A percentile compares a stretch with the other conserved stretches of the same genome.
These are phyloP conservation scores for Hymenoscyphus repandus DNA, from an alignment of 2,329 filamentous ascomycete species.

Conservation along the genomic window DNA sequence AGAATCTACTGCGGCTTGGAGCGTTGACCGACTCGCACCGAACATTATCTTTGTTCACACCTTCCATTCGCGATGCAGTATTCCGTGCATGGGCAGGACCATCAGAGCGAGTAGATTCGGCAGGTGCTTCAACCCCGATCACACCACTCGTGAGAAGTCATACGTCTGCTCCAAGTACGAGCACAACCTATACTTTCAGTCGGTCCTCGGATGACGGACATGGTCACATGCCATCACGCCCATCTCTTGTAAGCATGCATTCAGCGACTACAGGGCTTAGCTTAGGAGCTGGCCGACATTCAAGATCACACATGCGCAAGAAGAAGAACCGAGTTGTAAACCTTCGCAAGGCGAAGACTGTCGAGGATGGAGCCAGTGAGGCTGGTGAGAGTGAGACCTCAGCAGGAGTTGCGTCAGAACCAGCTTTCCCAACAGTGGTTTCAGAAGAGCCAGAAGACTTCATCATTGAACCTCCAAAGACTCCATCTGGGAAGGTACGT, in stretches of 20 bases:
- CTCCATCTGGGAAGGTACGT: slow-evolving; percentile 35
- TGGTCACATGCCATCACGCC: slow-evolving; percentile 52
- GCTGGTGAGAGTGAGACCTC: slow-evolving; percentile 44
- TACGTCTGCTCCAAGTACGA: slow-evolving; percentile 51
- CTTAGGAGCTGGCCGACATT: slow-evolving; percentile 53
- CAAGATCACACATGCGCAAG: slow-evolving; percentile 62
- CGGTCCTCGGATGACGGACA: slow-evolving; percentile 59
- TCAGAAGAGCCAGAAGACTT: slow-evolving; percentile 56
- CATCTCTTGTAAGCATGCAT: slow-evolving; percentile 57
- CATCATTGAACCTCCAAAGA: slow-evolving; percentile 45
- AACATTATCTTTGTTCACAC: slow-evolving; percentile 86
- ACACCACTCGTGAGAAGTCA: slow-evolving; percentile 55
- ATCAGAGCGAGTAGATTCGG: slow-evolving; percentile 61
- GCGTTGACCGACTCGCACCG: slow-evolving; percentile 82
- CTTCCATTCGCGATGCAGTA: slow-evolving; percentile 81
- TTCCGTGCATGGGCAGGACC: slow-evolving; percentile 89
- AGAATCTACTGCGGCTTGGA: slow-evolving; percentile 80
- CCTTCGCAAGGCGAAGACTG: slow-evolving; percentile 55
- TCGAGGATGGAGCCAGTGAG: slow-evolving; percentile 45
- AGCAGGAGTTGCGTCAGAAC: slow-evolving; percentile 56
- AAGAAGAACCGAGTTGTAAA: slow-evolving; percentile 84
- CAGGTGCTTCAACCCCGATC: slow-evolving; percentile 28
- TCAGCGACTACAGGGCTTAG: slow-evolving; percentile 59
- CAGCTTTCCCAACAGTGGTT: slow-evolving; percentile 50
- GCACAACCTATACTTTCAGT: slow-evolving; percentile 67